phyloP scores from a whole-genome alignment of 768 basidiomycete genomes.

The Russula foetens region DNA sequence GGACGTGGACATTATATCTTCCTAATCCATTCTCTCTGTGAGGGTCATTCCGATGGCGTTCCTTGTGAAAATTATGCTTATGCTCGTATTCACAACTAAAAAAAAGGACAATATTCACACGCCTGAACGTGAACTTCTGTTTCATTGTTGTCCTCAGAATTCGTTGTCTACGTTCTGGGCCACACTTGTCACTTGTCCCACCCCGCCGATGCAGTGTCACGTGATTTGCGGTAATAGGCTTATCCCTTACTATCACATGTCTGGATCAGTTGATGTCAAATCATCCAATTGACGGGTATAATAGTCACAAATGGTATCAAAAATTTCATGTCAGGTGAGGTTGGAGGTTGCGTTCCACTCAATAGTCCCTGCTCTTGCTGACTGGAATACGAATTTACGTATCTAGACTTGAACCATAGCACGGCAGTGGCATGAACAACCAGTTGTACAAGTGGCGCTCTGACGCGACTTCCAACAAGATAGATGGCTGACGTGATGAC shows the following conservation, averaged over 20 bases:
- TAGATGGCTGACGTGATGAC: slow-evolving; percentile 58
- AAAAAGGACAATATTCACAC: not conserved
- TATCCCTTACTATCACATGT: too few relatives aligned
- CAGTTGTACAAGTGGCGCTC: slow-evolving; percentile 50
- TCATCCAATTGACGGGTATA: too few relatives aligned
- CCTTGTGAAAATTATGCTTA: not conserved
- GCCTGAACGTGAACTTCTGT: not conserved
- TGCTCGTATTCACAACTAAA: not conserved
- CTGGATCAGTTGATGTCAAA: too few relatives aligned
- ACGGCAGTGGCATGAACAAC: slow-evolving; percentile 57
- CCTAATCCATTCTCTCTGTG: not conserved
- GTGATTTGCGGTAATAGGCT: too few relatives aligned
- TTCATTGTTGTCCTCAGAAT: too few relatives aligned
- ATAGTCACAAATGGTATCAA: too few relatives aligned
- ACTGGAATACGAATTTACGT: not conserved
- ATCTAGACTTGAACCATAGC: not conserved
- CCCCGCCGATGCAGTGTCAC: too few relatives aligned
- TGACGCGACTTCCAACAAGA: slow-evolving; percentile 51
- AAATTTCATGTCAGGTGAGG: too few relatives aligned
- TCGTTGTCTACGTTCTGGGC: too few relatives aligned
- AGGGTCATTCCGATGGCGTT: not conserved
- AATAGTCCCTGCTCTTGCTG: not conserved
- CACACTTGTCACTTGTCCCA: too few relatives aligned
- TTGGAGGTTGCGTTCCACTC: not conserved
- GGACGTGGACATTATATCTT: not conserved